Conservation (phyloP, 1,284 basidiomycete genomes). For the Leccinum pachyderme region DNA sequence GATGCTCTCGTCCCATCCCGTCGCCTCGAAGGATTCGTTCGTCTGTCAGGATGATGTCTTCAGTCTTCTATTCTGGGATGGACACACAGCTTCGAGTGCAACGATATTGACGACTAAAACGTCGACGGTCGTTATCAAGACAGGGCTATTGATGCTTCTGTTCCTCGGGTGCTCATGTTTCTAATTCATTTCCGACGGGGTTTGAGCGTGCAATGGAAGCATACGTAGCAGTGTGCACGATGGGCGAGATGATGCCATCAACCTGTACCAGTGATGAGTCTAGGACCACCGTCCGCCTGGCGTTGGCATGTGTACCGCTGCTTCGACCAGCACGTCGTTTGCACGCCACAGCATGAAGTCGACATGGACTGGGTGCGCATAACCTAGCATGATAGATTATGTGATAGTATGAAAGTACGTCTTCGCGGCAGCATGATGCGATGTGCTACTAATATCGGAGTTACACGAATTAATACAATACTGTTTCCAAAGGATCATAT, state of each 20-base stretch:
- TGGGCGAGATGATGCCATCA: neutral
- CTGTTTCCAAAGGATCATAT: neutral
- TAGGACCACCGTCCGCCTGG: neutral
- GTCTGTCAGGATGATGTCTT: too few species aligned
- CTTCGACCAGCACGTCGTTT: neutral
- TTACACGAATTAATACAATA: neutral
- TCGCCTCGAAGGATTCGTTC: too few species aligned
- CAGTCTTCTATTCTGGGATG: too few species aligned
- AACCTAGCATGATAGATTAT: neutral
- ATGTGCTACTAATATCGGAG: neutral
- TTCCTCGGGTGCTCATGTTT: too few species aligned
- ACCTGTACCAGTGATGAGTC: neutral
- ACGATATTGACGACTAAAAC: too few species aligned
- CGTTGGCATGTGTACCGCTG: neutral
- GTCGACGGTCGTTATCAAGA: too few species aligned
- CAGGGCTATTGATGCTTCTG: too few species aligned
- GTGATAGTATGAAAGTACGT: neutral
- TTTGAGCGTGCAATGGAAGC: neutral
- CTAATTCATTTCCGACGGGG: too few species aligned
- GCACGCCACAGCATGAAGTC: neutral
- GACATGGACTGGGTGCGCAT: neutral
- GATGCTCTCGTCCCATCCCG: too few species aligned
- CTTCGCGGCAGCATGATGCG: neutral
- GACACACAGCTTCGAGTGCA: too few species aligned
- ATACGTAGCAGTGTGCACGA: neutral